These are phyloP conservation scores for Neoboletus brunneissimus DNA, from an alignment of 768 basidiomycete species.

Conservation along the genomic window DNA sequence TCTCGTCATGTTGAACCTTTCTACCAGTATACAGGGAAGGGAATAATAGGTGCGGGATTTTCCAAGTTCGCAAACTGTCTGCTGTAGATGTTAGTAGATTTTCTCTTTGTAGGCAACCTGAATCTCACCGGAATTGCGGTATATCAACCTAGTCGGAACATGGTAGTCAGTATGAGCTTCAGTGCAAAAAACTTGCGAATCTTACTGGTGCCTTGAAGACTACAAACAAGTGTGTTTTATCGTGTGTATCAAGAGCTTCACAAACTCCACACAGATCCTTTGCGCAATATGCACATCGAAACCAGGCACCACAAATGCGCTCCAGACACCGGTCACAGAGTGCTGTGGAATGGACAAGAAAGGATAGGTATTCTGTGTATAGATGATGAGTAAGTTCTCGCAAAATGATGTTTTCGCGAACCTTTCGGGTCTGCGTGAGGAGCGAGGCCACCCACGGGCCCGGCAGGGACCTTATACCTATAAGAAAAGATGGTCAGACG, in stretches of 20 bases:
- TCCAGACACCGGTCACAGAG: conserved; percentile 86
- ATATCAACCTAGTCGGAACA: conserved; percentile 59
- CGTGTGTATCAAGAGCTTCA: conserved; percentile 77
- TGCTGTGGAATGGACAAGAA: conserved; percentile 61
- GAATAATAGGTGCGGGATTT: conserved; percentile 58
- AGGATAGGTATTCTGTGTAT: conserved; percentile 55
- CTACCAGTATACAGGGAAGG: conserved; percentile 57
- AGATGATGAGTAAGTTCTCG: neutral
- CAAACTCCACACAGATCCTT: conserved; percentile 87
- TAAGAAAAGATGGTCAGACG: conserved; percentile 8
- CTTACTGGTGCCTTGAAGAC: conserved; percentile 82
- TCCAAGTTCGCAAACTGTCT: conserved; percentile 61
- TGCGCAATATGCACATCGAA: conserved; percentile 83
- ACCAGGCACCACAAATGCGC: conserved; percentile 85
- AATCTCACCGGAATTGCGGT: conserved; percentile 61
- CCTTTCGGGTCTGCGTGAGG: conserved; percentile 54
- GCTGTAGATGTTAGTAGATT: conserved; percentile 9
- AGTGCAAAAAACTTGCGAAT: neutral
- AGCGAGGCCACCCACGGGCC: conserved; percentile 43
- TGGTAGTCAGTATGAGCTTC: conserved; percentile 3
- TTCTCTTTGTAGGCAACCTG: neutral
- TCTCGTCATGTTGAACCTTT: neutral
- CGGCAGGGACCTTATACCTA: conserved; percentile 66
- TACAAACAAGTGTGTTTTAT: conserved; percentile 79
- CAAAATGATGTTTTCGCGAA: conserved; percentile 23